Conservation (phyloP, 1,139 yeast genomes). For the Wickerhamiella pararugosa region DNA sequence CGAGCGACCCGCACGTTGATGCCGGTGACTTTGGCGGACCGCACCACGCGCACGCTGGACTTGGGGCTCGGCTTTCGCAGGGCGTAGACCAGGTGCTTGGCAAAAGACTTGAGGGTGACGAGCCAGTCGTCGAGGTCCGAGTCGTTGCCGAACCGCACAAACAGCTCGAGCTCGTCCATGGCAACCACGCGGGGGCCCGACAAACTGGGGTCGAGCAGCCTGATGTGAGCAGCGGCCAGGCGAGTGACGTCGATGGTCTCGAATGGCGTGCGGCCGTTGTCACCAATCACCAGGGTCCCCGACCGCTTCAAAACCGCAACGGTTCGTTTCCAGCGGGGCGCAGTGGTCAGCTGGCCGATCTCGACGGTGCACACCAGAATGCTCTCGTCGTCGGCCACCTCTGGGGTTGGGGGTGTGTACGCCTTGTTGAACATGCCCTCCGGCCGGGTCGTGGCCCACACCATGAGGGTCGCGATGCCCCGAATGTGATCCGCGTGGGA, state of each 20-base stretch:
- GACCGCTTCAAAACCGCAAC: constrained; percentile 57
- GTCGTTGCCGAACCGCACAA: constrained; percentile 48
- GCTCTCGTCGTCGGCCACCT: constrained; percentile 12
- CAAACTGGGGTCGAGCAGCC: constrained; percentile 53
- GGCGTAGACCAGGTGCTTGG: constrained; percentile 42
- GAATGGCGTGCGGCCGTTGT: constrained; percentile 56
- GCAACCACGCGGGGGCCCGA: constrained; percentile 41
- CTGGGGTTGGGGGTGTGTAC: constrained; percentile 12
- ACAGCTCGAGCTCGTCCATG: constrained; percentile 17
- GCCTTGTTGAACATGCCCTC: constrained; percentile 12
- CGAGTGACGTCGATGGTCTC: constrained; percentile 39
- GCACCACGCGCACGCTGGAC: constrained; percentile 37
- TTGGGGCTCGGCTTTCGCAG: constrained; percentile 20
- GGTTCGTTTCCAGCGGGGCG: constrained; percentile 60
- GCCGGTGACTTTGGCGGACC: constrained; percentile 40
- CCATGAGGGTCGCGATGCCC: constrained; percentile 10
- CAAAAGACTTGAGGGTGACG: constrained; percentile 53
- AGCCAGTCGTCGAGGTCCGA: constrained; percentile 77
- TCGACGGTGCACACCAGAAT: constrained; percentile 21
- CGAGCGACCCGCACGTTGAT: constrained; percentile 29
- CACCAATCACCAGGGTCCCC: constrained; percentile 48
- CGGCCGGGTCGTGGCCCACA: constrained; percentile 14
- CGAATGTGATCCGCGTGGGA: not conserved
- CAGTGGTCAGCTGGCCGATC: constrained; percentile 19
- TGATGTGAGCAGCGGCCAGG: constrained; percentile 48